Percentiles rank a stretch among this genome's conserved stretches.
phyloP scores from a whole-genome alignment of 768 basidiomycete species.

The Lactarius psammicola region DNA sequence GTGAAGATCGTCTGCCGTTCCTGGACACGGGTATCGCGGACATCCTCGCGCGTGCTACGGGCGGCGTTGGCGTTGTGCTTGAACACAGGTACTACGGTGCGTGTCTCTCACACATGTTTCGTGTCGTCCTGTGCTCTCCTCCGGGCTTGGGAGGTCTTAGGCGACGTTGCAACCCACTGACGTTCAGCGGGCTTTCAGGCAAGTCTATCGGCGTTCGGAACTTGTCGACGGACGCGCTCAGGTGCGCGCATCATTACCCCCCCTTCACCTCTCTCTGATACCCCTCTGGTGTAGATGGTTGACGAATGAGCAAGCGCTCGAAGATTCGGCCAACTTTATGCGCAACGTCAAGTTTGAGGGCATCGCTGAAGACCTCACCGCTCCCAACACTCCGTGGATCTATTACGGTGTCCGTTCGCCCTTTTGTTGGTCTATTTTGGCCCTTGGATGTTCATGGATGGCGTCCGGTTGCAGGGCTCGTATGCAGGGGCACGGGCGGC shows the following conservation, averaged over 20 bases:
- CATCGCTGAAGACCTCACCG: slow-evolving; percentile 66
- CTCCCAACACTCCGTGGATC: slow-evolving; percentile 79
- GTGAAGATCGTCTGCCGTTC: slow-evolving; percentile 56
- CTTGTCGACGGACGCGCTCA: slow-evolving; percentile 78
- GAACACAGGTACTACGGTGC: slow-evolving; percentile 89
- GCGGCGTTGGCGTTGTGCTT: slow-evolving; percentile 87
- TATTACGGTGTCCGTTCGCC: slow-evolving; percentile 76
- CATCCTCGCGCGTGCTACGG: slow-evolving; percentile 78
- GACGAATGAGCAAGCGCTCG: slow-evolving; percentile 83
- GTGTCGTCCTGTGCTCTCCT: background rate
- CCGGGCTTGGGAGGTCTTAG: background rate
- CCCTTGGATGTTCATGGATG: background rate
- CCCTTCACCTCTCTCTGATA: background rate
- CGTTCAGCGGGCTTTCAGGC: slow-evolving; percentile 42
- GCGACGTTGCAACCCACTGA: slow-evolving; percentile 23
- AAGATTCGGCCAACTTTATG: slow-evolving; percentile 94
- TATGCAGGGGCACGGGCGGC: slow-evolving; percentile 95
- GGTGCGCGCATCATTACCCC: slow-evolving; percentile 41
- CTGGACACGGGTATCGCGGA: slow-evolving; percentile 67
- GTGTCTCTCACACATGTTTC: slow-evolving; percentile 20
- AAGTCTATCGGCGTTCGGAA: slow-evolving; percentile 72
- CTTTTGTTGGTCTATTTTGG: background rate
- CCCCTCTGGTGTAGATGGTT: slow-evolving; percentile 68
- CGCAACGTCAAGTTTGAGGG: slow-evolving; percentile 70
- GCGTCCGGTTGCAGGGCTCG: slow-evolving; percentile 54